Evolutionary conservation across 352 stramenopile species (phyloP).

Genomic region (Phytopythium aichiense): DNA sequence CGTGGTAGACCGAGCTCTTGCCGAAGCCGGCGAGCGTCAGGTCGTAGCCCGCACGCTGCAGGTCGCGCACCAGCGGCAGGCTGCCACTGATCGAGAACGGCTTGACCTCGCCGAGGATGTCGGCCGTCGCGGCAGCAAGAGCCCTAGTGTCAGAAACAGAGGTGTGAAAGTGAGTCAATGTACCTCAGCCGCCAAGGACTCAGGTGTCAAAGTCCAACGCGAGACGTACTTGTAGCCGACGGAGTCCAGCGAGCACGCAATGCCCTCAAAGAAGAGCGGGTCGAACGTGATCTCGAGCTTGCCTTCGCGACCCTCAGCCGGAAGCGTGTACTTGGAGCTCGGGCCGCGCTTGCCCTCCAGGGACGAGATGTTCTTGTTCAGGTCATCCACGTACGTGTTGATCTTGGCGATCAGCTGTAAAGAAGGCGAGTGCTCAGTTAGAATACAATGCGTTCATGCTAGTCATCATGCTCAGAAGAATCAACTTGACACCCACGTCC

Average conservation of each 20-base stretch:
- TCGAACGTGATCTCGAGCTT: constrained; percentile 87
- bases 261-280: constrained; percentile 75
- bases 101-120: constrained; percentile 72
- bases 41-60: constrained; percentile 74
- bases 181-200: no score
- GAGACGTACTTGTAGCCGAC: constrained; percentile 63
- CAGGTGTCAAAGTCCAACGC: no score
- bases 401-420: constrained; percentile 50
- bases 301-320: constrained; percentile 63
- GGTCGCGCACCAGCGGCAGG: constrained; percentile 66
- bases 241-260: constrained; percentile 88
- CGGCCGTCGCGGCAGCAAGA: constrained; percentile 63
- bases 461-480: no score
- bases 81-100: constrained; percentile 90
- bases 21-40: constrained; percentile 75
- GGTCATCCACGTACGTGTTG: constrained; percentile 71
- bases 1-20: constrained; percentile 87
- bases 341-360: constrained; percentile 76
- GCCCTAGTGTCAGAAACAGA: constrained; percentile 31
- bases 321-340: constrained; percentile 88
- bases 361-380: constrained; percentile 78
- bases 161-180: no score
- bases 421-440: neutral
- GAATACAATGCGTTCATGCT: no score
- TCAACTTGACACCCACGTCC: no score